Percentiles rank a stretch among this genome's conserved stretches.
Conservation (phyloP, 2,329 filamentous ascomycete species). For the Neopestalotiopsis sp. region DNA sequence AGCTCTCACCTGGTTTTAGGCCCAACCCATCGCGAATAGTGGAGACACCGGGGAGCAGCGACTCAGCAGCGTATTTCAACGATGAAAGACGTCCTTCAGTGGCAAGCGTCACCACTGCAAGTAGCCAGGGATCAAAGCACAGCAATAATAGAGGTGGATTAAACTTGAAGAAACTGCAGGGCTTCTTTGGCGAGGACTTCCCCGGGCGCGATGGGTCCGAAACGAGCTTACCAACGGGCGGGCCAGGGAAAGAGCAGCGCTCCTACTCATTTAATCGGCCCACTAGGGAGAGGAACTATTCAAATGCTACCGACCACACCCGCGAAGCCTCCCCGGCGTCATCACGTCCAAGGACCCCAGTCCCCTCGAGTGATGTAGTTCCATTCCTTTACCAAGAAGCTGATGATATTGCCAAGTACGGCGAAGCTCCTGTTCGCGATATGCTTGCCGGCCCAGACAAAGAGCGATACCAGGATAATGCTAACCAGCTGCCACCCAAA, state of each 20-base stretch:
- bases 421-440: conserved; percentile 77
- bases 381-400: conserved; percentile 96
- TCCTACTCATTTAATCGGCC: conserved; percentile 66
- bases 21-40: conserved; percentile 44
- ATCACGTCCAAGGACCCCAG: conserved; percentile 81
- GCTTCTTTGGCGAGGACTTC: conserved; percentile 92
- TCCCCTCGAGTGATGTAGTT: conserved; percentile 90
- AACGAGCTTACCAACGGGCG: conserved; percentile 61
- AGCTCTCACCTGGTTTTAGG: conserved; percentile 74
- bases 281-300: conserved; percentile 81
- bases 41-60: conserved; percentile 53
- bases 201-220: conserved; percentile 77
- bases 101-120: conserved; percentile 84
- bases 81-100: conserved; percentile 86
- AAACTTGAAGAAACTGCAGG: conserved; percentile 75
- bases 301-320: conserved; percentile 74
- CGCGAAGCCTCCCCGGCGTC: conserved; percentile 76
- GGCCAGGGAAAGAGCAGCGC: conserved; percentile 62
- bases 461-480: conserved; percentile 65
- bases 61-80: conserved; percentile 64
- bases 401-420: conserved; percentile 78
- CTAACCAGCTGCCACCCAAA: conserved; percentile 58
- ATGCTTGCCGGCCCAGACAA: conserved; percentile 73
- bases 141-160: conserved; percentile 73
- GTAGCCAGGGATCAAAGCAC: conserved; percentile 81